Base-by-base conservation (phyloP, 2,329 filamentous ascomycete species). In the Paecilomyces sp. region DNA sequence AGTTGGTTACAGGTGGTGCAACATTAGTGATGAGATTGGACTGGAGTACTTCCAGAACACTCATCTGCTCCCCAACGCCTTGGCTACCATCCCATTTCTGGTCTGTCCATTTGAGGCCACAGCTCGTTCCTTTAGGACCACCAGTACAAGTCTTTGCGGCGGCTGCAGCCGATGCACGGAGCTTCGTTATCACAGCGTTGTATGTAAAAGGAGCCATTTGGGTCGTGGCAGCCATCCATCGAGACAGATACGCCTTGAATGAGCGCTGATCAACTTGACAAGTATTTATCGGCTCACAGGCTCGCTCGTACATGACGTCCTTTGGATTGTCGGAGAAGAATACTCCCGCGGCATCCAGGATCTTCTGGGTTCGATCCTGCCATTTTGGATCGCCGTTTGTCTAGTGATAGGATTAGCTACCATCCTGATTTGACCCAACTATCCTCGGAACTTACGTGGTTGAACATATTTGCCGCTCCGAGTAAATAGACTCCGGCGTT, bases 391-490 rank as follows among this genome's bases (percentile, higher is more conserved):
- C 62, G 3, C 67, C 69, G 15, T 69, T 64, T 24, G 69, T 73
- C 69, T 71, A 47, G n/a, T 8, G 5, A 47, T 9, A 55, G 8
- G 15, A 3, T 9, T 41, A 52, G 60, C 58, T 62, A 59, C 53
- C 34, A 30, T 15, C 13, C 11, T 28, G n/a, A n/a, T 9, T 15
- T 24, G 15, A 5, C 3, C 6, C 11, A 54, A 12, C 50, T 24
- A n/a, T 22, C 9, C 22, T 1, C n/a, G 15, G 15, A 15, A 71
- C 78, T 65, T 68, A 82, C 80, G 65, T 69, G 82, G 69, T 90
- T 88, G 72, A 88, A 90, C 83, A 91, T 84, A 62, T 84, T 85
- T 0, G 87, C 87, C 0, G 82, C 81, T 1, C 88, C 88, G 58
- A 74, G 70, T 53, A 87, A 70, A 53, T 87, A 75, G 34, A 87